Percentiles rank a stretch among this genome's conserved stretches.
These are phyloP conservation scores for Trichoderma parareesei DNA, from an alignment of 495 filamentous ascomycete genomes.

Conservation along the genomic window DNA sequence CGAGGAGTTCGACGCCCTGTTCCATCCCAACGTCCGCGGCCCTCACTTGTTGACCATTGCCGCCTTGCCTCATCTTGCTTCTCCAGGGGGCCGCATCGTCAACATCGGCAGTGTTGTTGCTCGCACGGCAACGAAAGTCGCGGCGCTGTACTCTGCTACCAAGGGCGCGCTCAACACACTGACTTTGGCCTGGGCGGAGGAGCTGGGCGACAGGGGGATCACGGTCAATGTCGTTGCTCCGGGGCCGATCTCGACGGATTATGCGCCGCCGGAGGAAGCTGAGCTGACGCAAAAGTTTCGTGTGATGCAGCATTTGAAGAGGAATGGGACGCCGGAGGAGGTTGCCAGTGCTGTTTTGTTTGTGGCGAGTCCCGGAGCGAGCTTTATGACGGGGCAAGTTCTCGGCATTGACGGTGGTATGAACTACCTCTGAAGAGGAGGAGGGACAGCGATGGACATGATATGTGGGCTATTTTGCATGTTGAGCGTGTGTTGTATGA, in stretches of 20 bases:
- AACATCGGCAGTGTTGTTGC: conserved; percentile 14
- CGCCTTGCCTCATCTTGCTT: conserved; percentile 14
- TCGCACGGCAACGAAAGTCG: conserved; percentile 7
- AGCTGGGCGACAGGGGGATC: conserved; percentile 18
- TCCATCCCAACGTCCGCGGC: conserved; percentile 16
- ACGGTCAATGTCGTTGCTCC: conserved; percentile 18
- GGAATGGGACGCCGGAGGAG: background rate
- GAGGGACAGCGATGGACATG: background rate
- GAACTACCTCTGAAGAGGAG: conserved; percentile 9
- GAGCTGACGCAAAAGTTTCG: conserved; percentile 5
- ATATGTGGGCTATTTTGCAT: background rate
- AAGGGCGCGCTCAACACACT: conserved; percentile 17
- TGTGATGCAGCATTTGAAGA: background rate
- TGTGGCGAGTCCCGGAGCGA: conserved; percentile 13
- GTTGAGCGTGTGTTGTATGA: background rate
- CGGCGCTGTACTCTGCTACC: conserved; percentile 14
- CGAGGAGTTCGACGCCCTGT: conserved; percentile 15
- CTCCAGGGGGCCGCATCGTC: conserved; percentile 16
- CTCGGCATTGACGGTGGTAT: conserved; percentile 15
- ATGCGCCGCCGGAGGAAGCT: conserved; percentile 15
- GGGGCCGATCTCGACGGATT: conserved; percentile 20
- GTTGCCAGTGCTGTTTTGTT: conserved; percentile 15
- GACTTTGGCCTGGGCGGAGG: conserved; percentile 13
- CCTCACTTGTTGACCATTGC: conserved; percentile 16
- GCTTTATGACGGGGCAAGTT: conserved; percentile 15